Base-by-base conservation (phyloP, 768 basidiomycete species). In the Leccinum subtestaceum region DNA sequence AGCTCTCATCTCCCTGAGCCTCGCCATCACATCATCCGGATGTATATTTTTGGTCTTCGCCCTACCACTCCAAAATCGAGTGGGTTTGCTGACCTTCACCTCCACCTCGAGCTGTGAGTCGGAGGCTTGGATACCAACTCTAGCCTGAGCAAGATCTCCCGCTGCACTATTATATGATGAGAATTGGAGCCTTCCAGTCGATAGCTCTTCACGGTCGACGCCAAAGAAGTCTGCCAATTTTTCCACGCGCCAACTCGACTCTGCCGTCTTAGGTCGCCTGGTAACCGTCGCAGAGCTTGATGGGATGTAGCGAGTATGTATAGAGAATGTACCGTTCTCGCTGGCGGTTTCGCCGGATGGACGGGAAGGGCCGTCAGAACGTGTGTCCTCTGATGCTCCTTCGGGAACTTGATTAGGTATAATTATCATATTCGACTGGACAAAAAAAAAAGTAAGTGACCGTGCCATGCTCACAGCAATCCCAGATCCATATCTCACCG, bases 1-100 rank as follows among this genome's bases (percentile, higher is more conserved):
- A 48, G 74, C 74, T 65, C 67, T 78, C 69, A 80, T 71, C 59
- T 70, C 72, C 57, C 82, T 77, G 53, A 84, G 68, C 66, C 77
- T 71, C 52, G 74, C 71, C 52, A 81, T 77, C 48, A 78, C 77
- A 52, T 80, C 78, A 11, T 70, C 66, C 60, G 78, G 76, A 53
- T 79, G 72, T 45, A 73, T 72, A 6, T 73, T 75, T 60, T 73
- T 74, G 49, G 66, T 63, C 52, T 60, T 55, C 32, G 56, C 56
- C 60, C 68, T 66, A 60, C 72, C 68, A 50, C 73, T 74, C 77
- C 77, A 79, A 65, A 82, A 78, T 13, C 78, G 72, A 50, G 47
- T 36, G 17, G 75, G 70, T 29, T 73, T 72, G 57, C 63, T 70
- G 31, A 80, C 65, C 55, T 75, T 72, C 50, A 81, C 74, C 54